Evolutionary conservation across 78 protist genomes (phyloP), one percentile per base, ranked within the genome.

Genomic region (Dictyostelium capitatum): DNA sequence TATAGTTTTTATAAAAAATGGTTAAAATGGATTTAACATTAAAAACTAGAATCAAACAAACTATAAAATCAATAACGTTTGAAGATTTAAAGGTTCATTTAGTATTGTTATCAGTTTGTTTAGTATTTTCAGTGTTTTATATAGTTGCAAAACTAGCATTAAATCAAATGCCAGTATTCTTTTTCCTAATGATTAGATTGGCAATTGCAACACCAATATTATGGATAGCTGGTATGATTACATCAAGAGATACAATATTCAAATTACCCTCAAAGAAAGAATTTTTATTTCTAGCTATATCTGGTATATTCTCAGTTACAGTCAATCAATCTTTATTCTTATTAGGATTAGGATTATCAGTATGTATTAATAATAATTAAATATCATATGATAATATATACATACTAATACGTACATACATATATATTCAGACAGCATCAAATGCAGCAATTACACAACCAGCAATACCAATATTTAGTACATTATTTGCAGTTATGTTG

Each of bases 391-490:
- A 23, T 7, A 51, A 59, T 59, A 17, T 73, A 47, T 1, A 43
- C 11, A 19, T 73, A 8, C 11, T 47, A 19, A 17, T 47, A 19
- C 8, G 1, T n/a, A 15, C 19, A 19, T 11, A 43, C 2, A 14
- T 79, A 4, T 7, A 48, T 7, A 4, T 8, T 6, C 65, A 79
- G 65, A 83, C 90, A 46, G 92, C 92, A 28, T 28, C 70, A 5
- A 75, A 57, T 56, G 92, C 92, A 46, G 92, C 92, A 3, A 85
- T 85, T 14, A 64, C 82, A 8, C 92, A 85, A 37, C 92, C 92
- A 25, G 74, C 82, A 17, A 85, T 78, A 0, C 92, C 92, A 46
- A 65, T 85, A 41, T 85, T 85, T 25, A 46, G 77, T 46, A 78
- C 92, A 30, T 14, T 85, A 4, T 17, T 85, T 25, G 81, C 57